phyloP scores from a whole-genome alignment of 2,329 filamentous ascomycete genomes.

The Fusarium zealandicum region DNA sequence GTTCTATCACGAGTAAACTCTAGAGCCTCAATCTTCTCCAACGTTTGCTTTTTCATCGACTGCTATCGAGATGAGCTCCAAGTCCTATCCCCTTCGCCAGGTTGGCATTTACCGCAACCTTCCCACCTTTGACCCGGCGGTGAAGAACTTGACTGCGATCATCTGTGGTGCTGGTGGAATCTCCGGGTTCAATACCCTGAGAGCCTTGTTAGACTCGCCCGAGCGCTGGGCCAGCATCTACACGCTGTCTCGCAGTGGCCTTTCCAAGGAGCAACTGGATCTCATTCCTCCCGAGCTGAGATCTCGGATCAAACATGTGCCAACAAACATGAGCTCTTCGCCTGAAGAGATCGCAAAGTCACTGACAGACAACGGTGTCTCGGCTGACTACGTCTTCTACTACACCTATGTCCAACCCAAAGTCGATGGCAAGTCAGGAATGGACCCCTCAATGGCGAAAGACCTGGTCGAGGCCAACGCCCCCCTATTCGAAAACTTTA shows the following conservation, averaged over 20 bases:
- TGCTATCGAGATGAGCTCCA: too few relatives aligned
- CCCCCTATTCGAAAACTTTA: constrained; percentile 1
- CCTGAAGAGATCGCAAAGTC: neutral
- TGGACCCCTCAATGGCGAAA: neutral
- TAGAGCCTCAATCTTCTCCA: too few relatives aligned
- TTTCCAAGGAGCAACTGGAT: neutral
- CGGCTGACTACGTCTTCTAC: constrained; percentile 5
- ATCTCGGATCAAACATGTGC: neutral
- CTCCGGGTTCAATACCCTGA: neutral
- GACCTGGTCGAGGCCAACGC: constrained; percentile 1
- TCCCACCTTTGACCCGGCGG: neutral
- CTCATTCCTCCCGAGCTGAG: neutral
- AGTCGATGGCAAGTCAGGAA: neutral
- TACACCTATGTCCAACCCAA: constrained; percentile 4
- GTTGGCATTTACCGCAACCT: constrained; percentile 12
- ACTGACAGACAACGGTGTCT: neutral
- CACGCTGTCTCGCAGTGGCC: neutral
- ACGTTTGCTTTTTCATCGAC: too few relatives aligned
- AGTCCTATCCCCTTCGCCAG: too few relatives aligned
- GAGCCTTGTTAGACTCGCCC: neutral
- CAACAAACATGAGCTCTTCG: neutral
- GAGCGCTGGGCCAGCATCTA: constrained; percentile 3
- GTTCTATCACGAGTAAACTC: too few relatives aligned
- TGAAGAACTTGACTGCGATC: constrained; percentile 1
- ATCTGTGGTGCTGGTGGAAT: constrained; percentile 1